These are phyloP conservation scores for Alternaria alternata DNA, from an alignment of 2,329 filamentous ascomycete species.

Conservation along the genomic window DNA sequence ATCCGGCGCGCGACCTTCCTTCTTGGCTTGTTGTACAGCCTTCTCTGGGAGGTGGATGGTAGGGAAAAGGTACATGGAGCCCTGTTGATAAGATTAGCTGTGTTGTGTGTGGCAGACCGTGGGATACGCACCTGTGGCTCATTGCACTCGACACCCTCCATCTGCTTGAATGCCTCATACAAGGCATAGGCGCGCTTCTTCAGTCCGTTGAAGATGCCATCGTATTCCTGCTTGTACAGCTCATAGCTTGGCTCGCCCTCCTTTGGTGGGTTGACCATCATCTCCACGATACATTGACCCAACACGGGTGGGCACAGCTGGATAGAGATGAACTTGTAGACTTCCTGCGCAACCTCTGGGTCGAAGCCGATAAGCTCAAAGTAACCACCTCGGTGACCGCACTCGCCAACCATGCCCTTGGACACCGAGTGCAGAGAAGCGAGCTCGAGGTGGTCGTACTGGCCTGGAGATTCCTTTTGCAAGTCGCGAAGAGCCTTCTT, in stretches of 20 bases:
- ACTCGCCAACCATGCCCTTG: conserved; percentile 99
- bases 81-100: conserved; percentile 50
- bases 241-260: conserved; percentile 83
- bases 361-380: conserved; percentile 96
- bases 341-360: conserved; percentile 82
- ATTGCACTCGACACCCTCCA: conserved; percentile 95
- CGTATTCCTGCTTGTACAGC: conserved; percentile 86
- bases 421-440: conserved; percentile 92
- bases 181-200: conserved; percentile 82
- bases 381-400: conserved; percentile 95
- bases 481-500: conserved; percentile 85
- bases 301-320: conserved; percentile 95
- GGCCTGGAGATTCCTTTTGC: conserved; percentile 72
- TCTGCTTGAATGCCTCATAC: conserved; percentile 87
- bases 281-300: conserved; percentile 93
- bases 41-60: conserved; percentile 82
- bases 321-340: conserved; percentile 99
- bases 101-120: conserved; percentile 1
- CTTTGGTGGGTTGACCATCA: conserved; percentile 96
- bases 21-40: conserved; percentile 76
- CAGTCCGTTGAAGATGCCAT: conserved; percentile 79
- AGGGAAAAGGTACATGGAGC: conserved; percentile 98
- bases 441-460: conserved; percentile 86
- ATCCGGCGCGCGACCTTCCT: conserved; percentile 78
- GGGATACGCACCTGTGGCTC: conserved; percentile 69